These are phyloP conservation scores for Chaetomium tenue DNA, from an alignment of 495 filamentous ascomycete species.

Conservation along the genomic window DNA sequence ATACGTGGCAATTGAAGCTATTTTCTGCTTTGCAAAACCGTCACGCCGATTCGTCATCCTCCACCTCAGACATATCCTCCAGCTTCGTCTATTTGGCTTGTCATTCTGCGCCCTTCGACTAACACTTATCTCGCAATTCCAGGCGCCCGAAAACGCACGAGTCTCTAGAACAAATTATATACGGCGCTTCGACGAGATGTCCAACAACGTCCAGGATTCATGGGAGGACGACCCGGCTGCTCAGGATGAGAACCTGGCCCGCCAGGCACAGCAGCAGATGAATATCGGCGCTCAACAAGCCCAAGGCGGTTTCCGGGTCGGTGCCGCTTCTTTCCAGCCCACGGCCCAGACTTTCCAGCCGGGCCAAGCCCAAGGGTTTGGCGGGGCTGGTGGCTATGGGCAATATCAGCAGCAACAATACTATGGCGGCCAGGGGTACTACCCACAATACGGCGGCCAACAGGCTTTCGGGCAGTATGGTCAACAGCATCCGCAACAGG, in stretches of 20 bases:
- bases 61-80: neutral
- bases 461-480: slow-evolving; percentile 56
- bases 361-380: slow-evolving; percentile 63
- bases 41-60: neutral
- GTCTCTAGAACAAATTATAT: neutral
- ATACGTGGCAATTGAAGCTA: neutral
- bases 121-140: neutral
- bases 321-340: slow-evolving; percentile 77
- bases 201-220: slow-evolving; percentile 67
- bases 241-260: slow-evolving; percentile 80
- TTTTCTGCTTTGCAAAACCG: neutral
- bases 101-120: slow-evolving; percentile 5
- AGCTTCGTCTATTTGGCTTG: neutral
- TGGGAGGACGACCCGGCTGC: slow-evolving; percentile 95
- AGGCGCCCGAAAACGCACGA: slow-evolving; percentile 1
- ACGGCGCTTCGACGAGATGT: slow-evolving; percentile 57
- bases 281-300: slow-evolving; percentile 60
- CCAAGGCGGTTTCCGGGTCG: slow-evolving; percentile 62
- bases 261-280: slow-evolving; percentile 73
- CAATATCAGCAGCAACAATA: slow-evolving; percentile 54
- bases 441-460: slow-evolving; percentile 56
- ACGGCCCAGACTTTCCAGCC: slow-evolving; percentile 75
- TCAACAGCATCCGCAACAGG: slow-evolving; percentile 40
- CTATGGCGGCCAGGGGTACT: slow-evolving; percentile 49
- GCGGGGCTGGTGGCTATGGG: slow-evolving; percentile 46